Evolutionary conservation across 179 eudicot species (phyloP).

Genomic region (Patellifolia procumbens): DNA sequence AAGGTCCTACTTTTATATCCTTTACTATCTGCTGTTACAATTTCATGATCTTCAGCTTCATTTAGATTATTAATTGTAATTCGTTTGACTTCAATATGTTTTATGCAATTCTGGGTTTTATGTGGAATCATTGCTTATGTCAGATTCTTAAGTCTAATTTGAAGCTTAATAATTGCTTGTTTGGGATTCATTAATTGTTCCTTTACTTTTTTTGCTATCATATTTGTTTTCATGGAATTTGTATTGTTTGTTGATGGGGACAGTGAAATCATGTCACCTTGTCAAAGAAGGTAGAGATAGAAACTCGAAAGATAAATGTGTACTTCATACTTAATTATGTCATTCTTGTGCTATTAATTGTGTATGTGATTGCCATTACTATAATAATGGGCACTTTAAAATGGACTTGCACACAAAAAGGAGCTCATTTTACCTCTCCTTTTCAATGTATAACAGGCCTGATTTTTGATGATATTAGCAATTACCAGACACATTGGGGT

Average conservation of each 20-base stretch:
- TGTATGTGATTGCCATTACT: not conserved
- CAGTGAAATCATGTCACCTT: not conserved
- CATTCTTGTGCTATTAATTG: not conserved
- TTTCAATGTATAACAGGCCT: conserved; percentile 14
- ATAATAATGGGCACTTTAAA: not conserved
- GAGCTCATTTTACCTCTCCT: not conserved
- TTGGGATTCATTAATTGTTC: not conserved
- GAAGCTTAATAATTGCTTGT: not conserved
- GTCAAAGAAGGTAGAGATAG: not conserved
- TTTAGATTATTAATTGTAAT: not conserved
- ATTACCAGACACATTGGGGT: not conserved
- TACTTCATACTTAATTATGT: not conserved
- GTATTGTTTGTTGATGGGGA: not conserved
- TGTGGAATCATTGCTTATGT: no score
- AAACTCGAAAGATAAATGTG: not conserved
- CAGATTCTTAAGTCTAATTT: not conserved
- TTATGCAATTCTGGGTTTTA: no score
- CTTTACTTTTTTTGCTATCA: not conserved
- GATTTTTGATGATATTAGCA: not conserved
- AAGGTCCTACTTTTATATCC: conserved; percentile 8
- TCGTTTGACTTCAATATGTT: not conserved
- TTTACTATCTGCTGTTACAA: not conserved
- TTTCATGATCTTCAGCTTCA: not conserved
- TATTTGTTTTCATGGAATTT: not conserved
- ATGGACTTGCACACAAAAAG: not conserved